phyloP scores from a whole-genome alignment of 768 basidiomycete species.

The Leccinum incarnatum region DNA sequence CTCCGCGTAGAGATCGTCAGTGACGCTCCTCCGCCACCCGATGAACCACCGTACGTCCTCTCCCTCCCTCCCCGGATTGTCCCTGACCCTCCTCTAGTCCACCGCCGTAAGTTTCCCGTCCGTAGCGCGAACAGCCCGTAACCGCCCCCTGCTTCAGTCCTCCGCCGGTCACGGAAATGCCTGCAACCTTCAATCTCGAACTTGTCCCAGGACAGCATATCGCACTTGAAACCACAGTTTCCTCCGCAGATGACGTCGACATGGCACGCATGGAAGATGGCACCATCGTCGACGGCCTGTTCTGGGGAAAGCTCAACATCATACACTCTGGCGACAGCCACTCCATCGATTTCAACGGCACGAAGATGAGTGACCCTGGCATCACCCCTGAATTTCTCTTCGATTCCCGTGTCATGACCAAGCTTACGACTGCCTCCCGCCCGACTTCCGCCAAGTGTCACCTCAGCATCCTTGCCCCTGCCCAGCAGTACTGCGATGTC shows the following conservation, averaged over 20 bases:
- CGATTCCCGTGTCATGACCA: constrained; percentile 74
- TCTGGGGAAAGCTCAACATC: constrained; percentile 86
- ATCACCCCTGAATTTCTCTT: constrained; percentile 67
- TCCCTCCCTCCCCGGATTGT: not conserved
- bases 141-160: constrained; percentile 35
- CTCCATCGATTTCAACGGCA: constrained; percentile 79
- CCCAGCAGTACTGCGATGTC: constrained; percentile 78
- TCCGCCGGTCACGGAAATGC: constrained; percentile 83
- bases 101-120: constrained; percentile 45
- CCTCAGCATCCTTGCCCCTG: constrained; percentile 69
- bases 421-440: constrained; percentile 71
- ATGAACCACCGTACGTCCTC: constrained; percentile 68
- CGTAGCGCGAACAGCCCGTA: constrained; percentile 11
- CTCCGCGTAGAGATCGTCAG: constrained; percentile 83
- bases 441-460: constrained; percentile 75
- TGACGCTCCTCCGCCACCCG: constrained; percentile 81
- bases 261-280: constrained; percentile 93
- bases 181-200: constrained; percentile 80
- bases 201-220: constrained; percentile 76
- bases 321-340: constrained; percentile 76
- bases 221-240: constrained; percentile 74
- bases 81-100: constrained; percentile 32
- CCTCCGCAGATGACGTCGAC: constrained; percentile 78
- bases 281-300: constrained; percentile 78
- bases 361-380: constrained; percentile 63